phyloP scores from a whole-genome alignment of 2,329 filamentous ascomycete species.

The Aureobasidium sp. region DNA sequence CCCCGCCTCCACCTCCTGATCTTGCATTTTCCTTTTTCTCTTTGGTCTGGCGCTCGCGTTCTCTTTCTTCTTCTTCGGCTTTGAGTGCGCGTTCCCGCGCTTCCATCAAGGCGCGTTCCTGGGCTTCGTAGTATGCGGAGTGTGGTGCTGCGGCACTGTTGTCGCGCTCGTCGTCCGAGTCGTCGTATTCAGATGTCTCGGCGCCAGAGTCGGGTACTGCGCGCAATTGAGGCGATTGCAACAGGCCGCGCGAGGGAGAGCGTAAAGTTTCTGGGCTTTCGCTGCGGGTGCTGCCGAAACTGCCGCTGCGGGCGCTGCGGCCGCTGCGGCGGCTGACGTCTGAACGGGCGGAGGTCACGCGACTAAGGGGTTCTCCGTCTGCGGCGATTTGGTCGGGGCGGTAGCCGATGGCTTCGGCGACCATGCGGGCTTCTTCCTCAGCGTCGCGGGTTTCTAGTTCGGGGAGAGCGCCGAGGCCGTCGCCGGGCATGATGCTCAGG shows the following conservation, averaged over 20 bases:
- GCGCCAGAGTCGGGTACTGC: slow-evolving; percentile 21
- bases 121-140: slow-evolving; percentile 24
- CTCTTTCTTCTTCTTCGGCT: slow-evolving; percentile 28
- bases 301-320: slow-evolving; percentile 44
- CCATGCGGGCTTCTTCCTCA: slow-evolving; percentile 32
- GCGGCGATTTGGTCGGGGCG: slow-evolving; percentile 18
- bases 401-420: slow-evolving; percentile 35
- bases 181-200: slow-evolving; percentile 21
- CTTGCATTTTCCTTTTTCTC: slow-evolving; percentile 20
- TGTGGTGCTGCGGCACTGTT: slow-evolving; percentile 14
- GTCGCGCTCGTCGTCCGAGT: slow-evolving; percentile 23
- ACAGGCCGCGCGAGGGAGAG: slow-evolving; percentile 19
- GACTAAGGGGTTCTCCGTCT: slow-evolving; percentile 24
- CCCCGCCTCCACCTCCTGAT: background rate
- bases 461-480: slow-evolving; percentile 30
- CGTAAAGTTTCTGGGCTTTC: slow-evolving; percentile 19
- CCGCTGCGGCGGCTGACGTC: slow-evolving; percentile 25
- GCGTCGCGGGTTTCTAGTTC: slow-evolving; percentile 23
- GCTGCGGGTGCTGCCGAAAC: slow-evolving; percentile 39
- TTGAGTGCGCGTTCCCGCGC: slow-evolving; percentile 29
- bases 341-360: slow-evolving; percentile 24
- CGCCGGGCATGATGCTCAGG: slow-evolving; percentile 36
- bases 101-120: slow-evolving; percentile 29
- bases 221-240: slow-evolving; percentile 29
- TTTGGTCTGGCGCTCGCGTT: slow-evolving; percentile 20